Evolutionary conservation across 148 eudicot genomes (phyloP), one percentile per base, ranked within the genome.

Genomic region (Rhododendron molle): DNA sequence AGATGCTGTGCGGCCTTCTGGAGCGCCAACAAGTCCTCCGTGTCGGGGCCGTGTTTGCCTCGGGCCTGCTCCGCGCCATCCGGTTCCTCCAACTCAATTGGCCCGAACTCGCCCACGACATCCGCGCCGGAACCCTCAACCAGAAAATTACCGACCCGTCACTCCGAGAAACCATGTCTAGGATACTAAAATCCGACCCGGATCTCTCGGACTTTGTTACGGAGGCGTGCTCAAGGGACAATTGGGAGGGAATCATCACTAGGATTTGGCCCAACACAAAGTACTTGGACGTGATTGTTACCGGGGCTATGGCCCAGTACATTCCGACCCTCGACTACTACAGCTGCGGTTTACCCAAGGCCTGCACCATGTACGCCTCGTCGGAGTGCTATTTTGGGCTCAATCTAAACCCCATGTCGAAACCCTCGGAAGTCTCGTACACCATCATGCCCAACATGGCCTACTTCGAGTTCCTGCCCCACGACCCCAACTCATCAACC

Each of bases 391-490:
- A 94, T 65, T 95, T 95, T 80, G 96, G 98, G 65, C 82, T 95
- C 74, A 95, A 95, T 77, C 88, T 95, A 28, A 92, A 94, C 90
- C 98, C 98, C 23, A 91, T 95, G 92, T 91, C 93, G 50, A 91
- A 92, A 46, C 98, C 98, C 3, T 76, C 96, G 0, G 93, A 95
- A 76, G 98, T 95, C 7, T 95, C 96, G 0, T 95, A 95, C 89
- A 95, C 98, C 85, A 93, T 96, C 83, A 94, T 96, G 97, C 98
- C 98, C 38, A 96, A 96, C 92, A 96, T 96, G 98, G 97, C 94
- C 50, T 94, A 94, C 80, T 96, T 96, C 81, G 97, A 94, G 91
- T 96, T 96, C 83, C 86, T 96, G 36, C 95, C 98, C 0, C 87
- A 92, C 40, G 94, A 92, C 13, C 60, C 86, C 46, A 81, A 81